These are phyloP conservation scores for Dryadomyces quercivorus DNA, from an alignment of 2,329 filamentous ascomycete genomes.

Conservation along the genomic window DNA sequence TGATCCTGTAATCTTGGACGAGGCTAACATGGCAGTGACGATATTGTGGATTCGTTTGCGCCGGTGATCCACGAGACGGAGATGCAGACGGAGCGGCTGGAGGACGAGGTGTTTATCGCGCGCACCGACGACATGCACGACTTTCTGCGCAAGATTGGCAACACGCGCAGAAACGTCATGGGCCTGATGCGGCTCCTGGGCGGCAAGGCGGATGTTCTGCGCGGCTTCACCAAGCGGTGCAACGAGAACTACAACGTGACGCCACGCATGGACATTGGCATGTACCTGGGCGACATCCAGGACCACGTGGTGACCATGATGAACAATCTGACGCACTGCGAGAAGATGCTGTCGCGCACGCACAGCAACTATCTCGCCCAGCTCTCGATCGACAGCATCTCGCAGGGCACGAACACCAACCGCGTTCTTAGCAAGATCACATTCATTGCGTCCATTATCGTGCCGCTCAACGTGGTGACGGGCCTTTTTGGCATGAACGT, in stretches of 20 bases:
- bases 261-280: slow-evolving; percentile 87
- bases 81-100: slow-evolving; percentile 78
- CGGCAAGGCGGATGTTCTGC: slow-evolving; percentile 96
- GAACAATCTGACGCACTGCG: slow-evolving; percentile 87
- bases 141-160: slow-evolving; percentile 80
- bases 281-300: slow-evolving; percentile 95
- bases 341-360: slow-evolving; percentile 89
- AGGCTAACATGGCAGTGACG: slow-evolving; percentile 48
- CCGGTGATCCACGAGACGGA: slow-evolving; percentile 83
- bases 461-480: slow-evolving; percentile 86
- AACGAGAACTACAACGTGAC: slow-evolving; percentile 96
- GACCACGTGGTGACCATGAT: slow-evolving; percentile 99
- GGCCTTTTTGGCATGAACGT: slow-evolving; percentile 87
- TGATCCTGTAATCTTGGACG: not conserved
- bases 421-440: slow-evolving; percentile 90
- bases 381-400: slow-evolving; percentile 81
- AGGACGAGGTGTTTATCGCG: slow-evolving; percentile 89
- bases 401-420: slow-evolving; percentile 79
- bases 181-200: slow-evolving; percentile 83
- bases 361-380: slow-evolving; percentile 96
- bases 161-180: slow-evolving; percentile 89
- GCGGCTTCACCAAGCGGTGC: slow-evolving; percentile 95
- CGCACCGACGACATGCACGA: slow-evolving; percentile 79
- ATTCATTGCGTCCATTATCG: slow-evolving; percentile 84
- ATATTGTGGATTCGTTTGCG: slow-evolving; percentile 93